A percentile compares a stretch with the other conserved stretches of the same genome.
Evolutionary conservation across 345 rosid species (phyloP).

Genomic region (Acer campestre): DNA sequence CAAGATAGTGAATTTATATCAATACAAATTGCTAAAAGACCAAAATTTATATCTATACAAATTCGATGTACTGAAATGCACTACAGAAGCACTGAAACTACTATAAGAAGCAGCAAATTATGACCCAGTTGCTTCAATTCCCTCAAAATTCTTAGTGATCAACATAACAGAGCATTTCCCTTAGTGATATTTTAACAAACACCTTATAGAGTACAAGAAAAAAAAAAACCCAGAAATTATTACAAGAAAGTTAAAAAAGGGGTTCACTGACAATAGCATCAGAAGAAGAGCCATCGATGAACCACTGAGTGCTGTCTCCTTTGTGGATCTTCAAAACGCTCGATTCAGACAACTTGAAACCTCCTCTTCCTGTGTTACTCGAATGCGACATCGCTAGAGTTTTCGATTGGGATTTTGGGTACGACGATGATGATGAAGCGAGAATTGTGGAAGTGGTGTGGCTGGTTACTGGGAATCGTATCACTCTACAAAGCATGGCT

Average conservation of each 20-base stretch:
- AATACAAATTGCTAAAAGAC: no score
- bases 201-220: neutral
- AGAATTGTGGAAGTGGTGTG: neutral
- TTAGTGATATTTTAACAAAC: neutral
- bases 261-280: constrained; percentile 69
- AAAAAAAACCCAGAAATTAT: neutral
- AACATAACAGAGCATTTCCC: neutral
- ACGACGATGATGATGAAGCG: constrained; percentile 4
- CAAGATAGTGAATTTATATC: no score
- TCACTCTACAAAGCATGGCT: constrained; percentile 10
- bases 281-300: constrained; percentile 65
- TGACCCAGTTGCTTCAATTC: neutral
- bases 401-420: constrained; percentile 11
- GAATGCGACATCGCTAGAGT: constrained; percentile 45
- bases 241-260: constrained; percentile 9
- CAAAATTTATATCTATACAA: no score
- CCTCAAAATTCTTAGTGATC: no score
- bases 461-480: neutral
- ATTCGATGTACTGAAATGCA: no score
- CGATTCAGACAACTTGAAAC: constrained; percentile 55
- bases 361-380: constrained; percentile 17
- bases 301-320: constrained; percentile 91
- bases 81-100: neutral
- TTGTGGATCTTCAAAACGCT: constrained; percentile 56
- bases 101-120: neutral